Evolutionary conservation across 2,329 filamentous ascomycete genomes (phyloP), one percentile per base, ranked within the genome.

Genomic region (Ascocoryne sarcoides): DNA sequence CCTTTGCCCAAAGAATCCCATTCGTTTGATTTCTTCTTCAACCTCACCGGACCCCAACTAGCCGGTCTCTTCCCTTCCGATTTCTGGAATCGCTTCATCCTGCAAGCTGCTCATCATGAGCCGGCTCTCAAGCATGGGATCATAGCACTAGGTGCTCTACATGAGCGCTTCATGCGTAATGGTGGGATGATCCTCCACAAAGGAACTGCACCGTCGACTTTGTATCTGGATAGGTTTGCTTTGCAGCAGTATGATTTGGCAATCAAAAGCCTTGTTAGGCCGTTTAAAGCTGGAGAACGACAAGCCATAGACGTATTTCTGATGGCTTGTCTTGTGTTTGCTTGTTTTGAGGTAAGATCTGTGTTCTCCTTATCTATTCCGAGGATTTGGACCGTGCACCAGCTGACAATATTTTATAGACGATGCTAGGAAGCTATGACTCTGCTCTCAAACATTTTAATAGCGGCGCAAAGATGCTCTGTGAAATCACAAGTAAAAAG

Each of bases 31-130:
- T 60, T 78, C 12, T 81, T 81, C 51, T 69, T 69, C 29, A 60
- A 68, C 16, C 71, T 72, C 28, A 79, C 78, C 0, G 72, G 75
- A 2, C 69, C 62, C 23, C 75, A 79, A 50, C 62, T 82, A 5
- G 78, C 76, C 0, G 76, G 77, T 9, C 80, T 76, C 52, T 82
- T 81, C 45, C 71, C 79, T 52, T 70, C 69, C 20, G 63, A 68
- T 2, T 82, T 82, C 53, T 82, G 78, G 77, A 75, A 69, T 1
- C 65, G 68, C 31, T 67, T 70, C 10, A 74, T 82, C 3, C 57
- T 81, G 12, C 71, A 75, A 47, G 74, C 76, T 54, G 79, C 74
- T 37, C 73, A 81, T 45, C 64, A 65, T 2, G 46, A 49, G 21
- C 43, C 46, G 2, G 43, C 47, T 8, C 39, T 49, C 9, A 39